Evolutionary conservation across 2,329 filamentous ascomycete species (phyloP).

Genomic region (Scedosporium minutisporum): DNA sequence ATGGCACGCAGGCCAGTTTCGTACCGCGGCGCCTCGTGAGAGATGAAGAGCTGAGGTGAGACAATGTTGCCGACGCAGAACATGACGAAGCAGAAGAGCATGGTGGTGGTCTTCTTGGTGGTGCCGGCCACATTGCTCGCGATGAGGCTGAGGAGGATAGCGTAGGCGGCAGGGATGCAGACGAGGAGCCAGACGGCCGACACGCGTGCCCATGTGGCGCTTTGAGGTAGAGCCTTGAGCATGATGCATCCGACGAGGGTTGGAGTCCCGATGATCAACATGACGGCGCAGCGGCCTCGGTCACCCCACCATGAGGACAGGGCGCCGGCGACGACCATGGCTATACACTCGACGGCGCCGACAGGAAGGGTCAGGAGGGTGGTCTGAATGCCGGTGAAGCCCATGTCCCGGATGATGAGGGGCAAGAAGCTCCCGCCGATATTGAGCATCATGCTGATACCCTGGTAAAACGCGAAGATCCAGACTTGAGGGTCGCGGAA

Average conservation of each 20-base stretch:
- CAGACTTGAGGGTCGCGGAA: not conserved
- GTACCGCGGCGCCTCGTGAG: conserved; percentile 4
- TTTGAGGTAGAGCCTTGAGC: conserved; percentile 11
- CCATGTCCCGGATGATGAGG: not conserved
- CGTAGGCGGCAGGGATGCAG: conserved; percentile 14
- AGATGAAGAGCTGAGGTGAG: conserved; percentile 11
- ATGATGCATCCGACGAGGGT: conserved; percentile 13
- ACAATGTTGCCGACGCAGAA: conserved; percentile 23
- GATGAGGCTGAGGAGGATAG: conserved; percentile 7
- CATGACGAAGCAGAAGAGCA: conserved; percentile 33
- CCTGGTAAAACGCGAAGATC: not conserved
- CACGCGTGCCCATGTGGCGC: conserved; percentile 7
- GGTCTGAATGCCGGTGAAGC: not conserved
- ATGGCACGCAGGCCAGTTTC: not conserved
- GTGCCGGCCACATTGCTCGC: conserved; percentile 32
- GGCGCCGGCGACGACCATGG: conserved; percentile 17
- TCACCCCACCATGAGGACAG: conserved; percentile 12
- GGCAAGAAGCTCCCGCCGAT: not conserved
- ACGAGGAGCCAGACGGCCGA: conserved; percentile 15
- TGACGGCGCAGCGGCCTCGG: conserved; percentile 12
- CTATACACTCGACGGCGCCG: conserved; percentile 17
- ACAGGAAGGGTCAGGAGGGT: conserved; percentile 13
- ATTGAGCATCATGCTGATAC: not conserved
- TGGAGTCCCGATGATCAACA: conserved; percentile 8
- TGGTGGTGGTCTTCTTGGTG: conserved; percentile 41